Base-by-base conservation (phyloP, 176 grass and related monocot species). In the Carex cristatella region DNA sequence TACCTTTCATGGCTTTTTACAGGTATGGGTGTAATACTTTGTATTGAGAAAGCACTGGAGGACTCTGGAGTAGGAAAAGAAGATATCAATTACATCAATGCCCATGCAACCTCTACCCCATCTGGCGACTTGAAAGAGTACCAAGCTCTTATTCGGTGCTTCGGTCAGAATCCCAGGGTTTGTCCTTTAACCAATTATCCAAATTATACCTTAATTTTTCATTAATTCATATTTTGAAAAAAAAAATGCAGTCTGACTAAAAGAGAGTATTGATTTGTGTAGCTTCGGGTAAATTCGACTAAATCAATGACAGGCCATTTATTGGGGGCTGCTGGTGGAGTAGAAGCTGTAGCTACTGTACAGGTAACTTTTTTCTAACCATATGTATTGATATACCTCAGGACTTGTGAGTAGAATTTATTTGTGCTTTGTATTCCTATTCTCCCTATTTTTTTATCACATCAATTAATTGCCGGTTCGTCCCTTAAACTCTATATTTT, bases 301-400 rank as follows among this genome's bases (percentile, higher is more conserved):
- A 99, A 99, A 89, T 99, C 96, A 67, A 94, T 99, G 96, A 95
- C 88, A 69, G 96, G 96, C 5, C 93, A 99, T 92, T 90, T 95
- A 62, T 90, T 99, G 84, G 96, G 96, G 71, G 96, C 93, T 82
- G 87, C 96, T 75, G 96, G 96, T 89, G 96, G 91, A 80, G 88
- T 99, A 61, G 96, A 99, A 95, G 96, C 96, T 69, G 91, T 99
- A 92, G 91, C 96, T 86, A 88, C 68, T 49, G 68, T 99, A 83
- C 96, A 99, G 85, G 96, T 99, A 90, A 4, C 65, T 9, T 55
- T 69, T 83, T 51, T 82, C 4, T 16, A 65, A 28, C 8, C 35
- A 28, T 64, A 65, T 11, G 32, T 64, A 44, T 81, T 57, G 74
- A 78, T 46, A 46, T 71, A 71, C 13, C 53, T 79, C 49, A 33